Evolutionary conservation across 257 asterid genomes (phyloP), one percentile per base, ranked within the genome.

Genomic region (Salvia rosmarinus): DNA sequence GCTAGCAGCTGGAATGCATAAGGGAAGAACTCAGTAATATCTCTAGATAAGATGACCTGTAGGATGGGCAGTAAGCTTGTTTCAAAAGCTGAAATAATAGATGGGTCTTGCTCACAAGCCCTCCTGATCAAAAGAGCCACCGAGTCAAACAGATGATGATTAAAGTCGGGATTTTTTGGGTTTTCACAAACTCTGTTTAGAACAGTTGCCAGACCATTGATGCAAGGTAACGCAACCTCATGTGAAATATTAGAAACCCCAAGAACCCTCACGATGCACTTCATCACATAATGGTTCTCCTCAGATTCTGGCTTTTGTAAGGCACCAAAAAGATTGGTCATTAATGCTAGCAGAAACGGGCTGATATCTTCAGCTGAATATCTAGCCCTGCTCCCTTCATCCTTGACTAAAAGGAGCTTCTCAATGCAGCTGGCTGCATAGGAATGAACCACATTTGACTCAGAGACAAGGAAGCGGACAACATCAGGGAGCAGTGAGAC

Each of bases 391-490:
- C 87, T 85, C 21, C 87, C 95, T 47, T 82, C 99, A 77, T 92
- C 99, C 81, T 87, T 91, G 67, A 91, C 94, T 70, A 92, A 81
- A 73, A 95, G 77, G 64, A 91, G 95, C 73, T 92, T 88, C 85
- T 91, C 97, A 35, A 95, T 89, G 87, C 99, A 95, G 84, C 90
- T 91, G 52, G 99, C 97, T 21, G 96, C 96, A 84, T 95, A 95
- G 2, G 99, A 91, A 79, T 91, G 98, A 30, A 95, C 99, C 47
- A 92, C 98, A 76, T 89, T 89, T 8, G 95, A 87, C 43, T 90
- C 96, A 0, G 95, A 80, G 63, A 59, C 78, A 47, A 95, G 89
- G 79, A 80, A 90, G 32, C 97, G 89, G 55, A 86, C 89, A 54
- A 95, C 95, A 56, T 91, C 95, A 6, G 95, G 95, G 10, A 95